Conservation (phyloP, 495 filamentous ascomycete genomes). For the Penicillium paxilli region DNA sequence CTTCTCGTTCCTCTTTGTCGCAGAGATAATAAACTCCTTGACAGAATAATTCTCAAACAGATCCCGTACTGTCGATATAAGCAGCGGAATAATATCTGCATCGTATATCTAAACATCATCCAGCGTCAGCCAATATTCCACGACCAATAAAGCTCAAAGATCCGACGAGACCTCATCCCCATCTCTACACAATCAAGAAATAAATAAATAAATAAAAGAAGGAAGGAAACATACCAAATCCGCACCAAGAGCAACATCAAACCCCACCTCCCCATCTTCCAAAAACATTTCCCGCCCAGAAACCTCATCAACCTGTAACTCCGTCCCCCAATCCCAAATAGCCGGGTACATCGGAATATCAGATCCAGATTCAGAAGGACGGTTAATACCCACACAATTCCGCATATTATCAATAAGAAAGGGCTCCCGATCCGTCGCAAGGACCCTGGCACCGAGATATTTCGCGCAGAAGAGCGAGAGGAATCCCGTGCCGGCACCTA, state of each 20-base stretch:
- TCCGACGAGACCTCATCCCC: background rate
- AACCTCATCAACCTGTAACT: background rate
- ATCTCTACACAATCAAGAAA: background rate
- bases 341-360: constrained; percentile 37
- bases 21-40: constrained; percentile 55
- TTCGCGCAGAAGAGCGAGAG: constrained; percentile 79
- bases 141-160: no score
- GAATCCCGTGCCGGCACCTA: constrained; percentile 88
- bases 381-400: constrained; percentile 69
- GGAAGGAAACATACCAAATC: constrained; percentile 43
- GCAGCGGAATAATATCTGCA: constrained; percentile 51
- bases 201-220: background rate
- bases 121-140: background rate
- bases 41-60: constrained; percentile 53
- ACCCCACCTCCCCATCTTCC: constrained; percentile 14
- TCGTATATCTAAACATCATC: constrained; percentile 61
- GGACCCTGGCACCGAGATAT: constrained; percentile 60
- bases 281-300: constrained; percentile 4
- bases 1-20: constrained; percentile 61
- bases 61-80: constrained; percentile 55
- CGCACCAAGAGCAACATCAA: constrained; percentile 52
- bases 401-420: constrained; percentile 68
- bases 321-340: constrained; percentile 43
- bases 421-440: constrained; percentile 81
- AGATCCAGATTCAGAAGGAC: no score